These are phyloP conservation scores for Cladophialophora exuberans DNA, from an alignment of 2,329 filamentous ascomycete genomes.

Conservation along the genomic window DNA sequence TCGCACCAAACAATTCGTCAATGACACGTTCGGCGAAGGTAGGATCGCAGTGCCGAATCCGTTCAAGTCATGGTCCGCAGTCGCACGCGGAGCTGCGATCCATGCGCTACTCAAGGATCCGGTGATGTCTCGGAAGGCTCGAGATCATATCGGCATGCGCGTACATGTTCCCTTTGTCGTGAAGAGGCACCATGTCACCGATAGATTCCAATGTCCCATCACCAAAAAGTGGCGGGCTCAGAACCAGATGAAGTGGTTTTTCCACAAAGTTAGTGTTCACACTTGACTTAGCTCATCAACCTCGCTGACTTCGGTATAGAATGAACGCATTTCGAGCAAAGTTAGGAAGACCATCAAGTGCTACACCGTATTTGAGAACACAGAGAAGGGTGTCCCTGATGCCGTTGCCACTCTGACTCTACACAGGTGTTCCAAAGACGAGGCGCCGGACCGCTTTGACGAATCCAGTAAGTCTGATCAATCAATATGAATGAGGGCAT, in stretches of 20 bases:
- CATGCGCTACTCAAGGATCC: constrained; percentile 1
- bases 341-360: constrained; percentile 1
- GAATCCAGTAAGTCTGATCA: neutral
- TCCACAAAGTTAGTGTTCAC: constrained; percentile 4
- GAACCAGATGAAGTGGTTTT: constrained; percentile 21
- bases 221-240: constrained; percentile 4
- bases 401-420: neutral
- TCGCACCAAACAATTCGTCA: constrained; percentile 22
- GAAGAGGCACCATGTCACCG: constrained; percentile 5
- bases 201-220: constrained; percentile 21
- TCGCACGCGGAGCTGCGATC: constrained; percentile 28
- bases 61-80: constrained; percentile 25
- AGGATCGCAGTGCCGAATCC: constrained; percentile 20
- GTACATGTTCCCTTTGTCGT: constrained; percentile 23
- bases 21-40: neutral
- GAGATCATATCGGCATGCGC: constrained; percentile 26
- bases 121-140: constrained; percentile 15
- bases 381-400: neutral
- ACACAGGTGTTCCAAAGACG: constrained; percentile 1
- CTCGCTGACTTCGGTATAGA: constrained; percentile 2
- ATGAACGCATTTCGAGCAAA: neutral
- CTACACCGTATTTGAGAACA: constrained; percentile 2
- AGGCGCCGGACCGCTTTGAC: neutral
- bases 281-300: neutral
- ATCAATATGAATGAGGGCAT: neutral